A percentile compares a stretch with the other conserved stretches of the same genome.
These are phyloP conservation scores for Agaricus subrufescens DNA, from an alignment of 768 basidiomycete genomes.

Conservation along the genomic window DNA sequence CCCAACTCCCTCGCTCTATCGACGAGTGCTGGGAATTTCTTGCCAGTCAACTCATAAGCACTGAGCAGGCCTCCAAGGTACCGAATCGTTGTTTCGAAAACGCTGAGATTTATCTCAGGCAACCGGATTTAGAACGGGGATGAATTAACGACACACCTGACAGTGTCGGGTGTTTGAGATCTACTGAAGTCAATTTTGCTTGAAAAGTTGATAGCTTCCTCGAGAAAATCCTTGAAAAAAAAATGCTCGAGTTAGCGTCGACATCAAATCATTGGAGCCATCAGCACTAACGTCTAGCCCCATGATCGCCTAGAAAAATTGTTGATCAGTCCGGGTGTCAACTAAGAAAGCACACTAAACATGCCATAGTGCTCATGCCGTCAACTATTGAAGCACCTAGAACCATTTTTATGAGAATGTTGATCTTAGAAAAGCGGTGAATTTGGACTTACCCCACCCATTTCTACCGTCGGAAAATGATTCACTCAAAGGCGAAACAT, in stretches of 20 bases:
- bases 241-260: not conserved
- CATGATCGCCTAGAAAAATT: constrained; percentile 46
- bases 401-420: not conserved
- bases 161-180: constrained; percentile 39
- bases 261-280: not conserved
- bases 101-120: constrained; percentile 40
- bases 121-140: constrained; percentile 22
- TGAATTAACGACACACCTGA: constrained; percentile 20
- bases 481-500: constrained; percentile 47
- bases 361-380: constrained; percentile 56
- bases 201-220: constrained; percentile 49
- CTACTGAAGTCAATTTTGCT: constrained; percentile 50
- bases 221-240: constrained; percentile 41
- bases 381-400: constrained; percentile 64
- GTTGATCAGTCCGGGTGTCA: not conserved
- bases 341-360: constrained; percentile 6
- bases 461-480: constrained; percentile 25
- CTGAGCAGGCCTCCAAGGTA: constrained; percentile 64
- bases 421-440: not conserved
- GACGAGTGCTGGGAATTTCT: constrained; percentile 44
- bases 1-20: constrained; percentile 59
- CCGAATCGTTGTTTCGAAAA: constrained; percentile 78
- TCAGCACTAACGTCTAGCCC: constrained; percentile 36
- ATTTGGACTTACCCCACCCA: constrained; percentile 34
- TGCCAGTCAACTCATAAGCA: constrained; percentile 63